Evolutionary conservation across 2,329 filamentous ascomycete genomes (phyloP), one percentile per base, ranked within the genome.

Genomic region (Hypomyces perniciosus): DNA sequence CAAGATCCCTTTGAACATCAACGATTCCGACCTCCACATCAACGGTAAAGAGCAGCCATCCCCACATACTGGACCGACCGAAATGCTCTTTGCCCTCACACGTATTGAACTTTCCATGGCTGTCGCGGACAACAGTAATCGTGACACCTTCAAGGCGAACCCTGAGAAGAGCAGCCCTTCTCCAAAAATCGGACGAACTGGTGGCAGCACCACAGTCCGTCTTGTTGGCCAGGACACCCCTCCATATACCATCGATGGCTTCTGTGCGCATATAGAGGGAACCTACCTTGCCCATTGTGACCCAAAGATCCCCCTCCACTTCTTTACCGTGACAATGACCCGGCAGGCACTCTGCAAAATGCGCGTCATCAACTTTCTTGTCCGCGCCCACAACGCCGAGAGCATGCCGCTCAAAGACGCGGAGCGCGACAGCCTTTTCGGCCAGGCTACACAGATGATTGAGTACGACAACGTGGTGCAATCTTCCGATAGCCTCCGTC

Each of bases 401-500:
- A 61, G 64, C 10, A 61, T 66, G 8, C 62, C 68, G 2, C 62
- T 77, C 8, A 71, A 74, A 45, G 65, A 72, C 2, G 56, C 65
- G 3, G 77, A 82, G 57, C 74, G 77, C 20, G 77, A 82, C 41
- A 68, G 63, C 5, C 70, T 81, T 34, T 77, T 81, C 57, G 60
- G 76, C 31, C 74, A 80, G 53, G 77, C 79, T 9, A 77, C 79
- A 38, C 70, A 74, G 54, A 80, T 81, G 73, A 68, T 83, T 28
- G 80, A 83, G 62, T 79, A 78, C 54, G 80, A 83, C 62, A 80
- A 78, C 53, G 59, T 77, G 34, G 73, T 83, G 26, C 76, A 81
- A 54, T 70, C 70, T 1, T 72, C 74, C 5, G 72, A 78, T 12
- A 72, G 66, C 44, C 65, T 83, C 4, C 72, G 72, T 12, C 72